Evolutionary conservation across 441 rosid species (phyloP).

Genomic region (Gossypium schwendimanii): DNA sequence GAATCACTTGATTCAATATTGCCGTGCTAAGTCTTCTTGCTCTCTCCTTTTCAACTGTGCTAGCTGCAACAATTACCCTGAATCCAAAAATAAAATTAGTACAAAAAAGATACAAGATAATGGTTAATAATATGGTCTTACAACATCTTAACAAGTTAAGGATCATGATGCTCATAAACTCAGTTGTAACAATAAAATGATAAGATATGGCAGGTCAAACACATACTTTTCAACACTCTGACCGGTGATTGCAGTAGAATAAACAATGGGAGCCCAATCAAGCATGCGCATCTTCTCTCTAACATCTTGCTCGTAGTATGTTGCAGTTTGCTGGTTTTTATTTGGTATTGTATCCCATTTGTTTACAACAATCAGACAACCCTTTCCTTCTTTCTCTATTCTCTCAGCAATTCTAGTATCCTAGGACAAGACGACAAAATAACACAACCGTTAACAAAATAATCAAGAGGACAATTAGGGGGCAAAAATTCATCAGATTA

Average conservation of each 20-base stretch:
- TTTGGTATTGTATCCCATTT: slow-evolving; percentile 95
- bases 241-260: slow-evolving; percentile 84
- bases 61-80: slow-evolving; percentile 79
- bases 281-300: slow-evolving; percentile 81
- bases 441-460: slow-evolving; percentile 9
- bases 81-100: slow-evolving; percentile 11
- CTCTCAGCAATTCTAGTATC: slow-evolving; percentile 87
- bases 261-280: slow-evolving; percentile 91
- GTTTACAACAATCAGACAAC: slow-evolving; percentile 85
- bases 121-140: neutral
- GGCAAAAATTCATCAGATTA: neutral
- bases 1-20: slow-evolving; percentile 73
- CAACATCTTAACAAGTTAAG: neutral
- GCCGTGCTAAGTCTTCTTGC: slow-evolving; percentile 83
- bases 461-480: neutral
- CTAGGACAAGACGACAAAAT: slow-evolving; percentile 33
- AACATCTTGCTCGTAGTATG: slow-evolving; percentile 79
- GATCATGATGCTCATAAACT: neutral
- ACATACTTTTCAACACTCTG: slow-evolving; percentile 78
- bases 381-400: slow-evolving; percentile 90
- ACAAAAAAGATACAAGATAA: neutral
- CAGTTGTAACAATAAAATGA: neutral
- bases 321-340: slow-evolving; percentile 73
- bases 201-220: neutral
- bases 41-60: slow-evolving; percentile 76